A percentile compares a stretch with the other conserved stretches of the same genome.
Evolutionary conservation across 2,329 filamentous ascomycete genomes (phyloP).

Genomic region (Pseudocercospora crystallina): DNA sequence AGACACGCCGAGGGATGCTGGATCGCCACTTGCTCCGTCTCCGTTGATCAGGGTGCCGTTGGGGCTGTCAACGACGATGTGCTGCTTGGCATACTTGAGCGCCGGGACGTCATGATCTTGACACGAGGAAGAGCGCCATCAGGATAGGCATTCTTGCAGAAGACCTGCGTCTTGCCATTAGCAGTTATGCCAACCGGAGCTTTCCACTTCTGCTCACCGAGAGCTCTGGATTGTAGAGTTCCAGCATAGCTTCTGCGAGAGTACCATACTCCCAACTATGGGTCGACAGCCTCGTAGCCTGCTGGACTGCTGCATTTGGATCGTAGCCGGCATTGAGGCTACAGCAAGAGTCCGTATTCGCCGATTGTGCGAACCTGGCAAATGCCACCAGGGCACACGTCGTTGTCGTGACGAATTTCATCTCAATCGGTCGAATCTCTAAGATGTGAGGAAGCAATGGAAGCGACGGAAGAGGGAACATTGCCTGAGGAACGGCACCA

Average conservation of each 20-base stretch:
- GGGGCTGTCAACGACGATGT: constrained; percentile 38
- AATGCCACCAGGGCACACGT: too few species aligned
- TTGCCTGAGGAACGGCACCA: too few species aligned
- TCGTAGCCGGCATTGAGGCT: constrained; percentile 14
- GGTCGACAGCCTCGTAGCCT: constrained; percentile 16
- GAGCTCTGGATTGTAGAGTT: constrained; percentile 39
- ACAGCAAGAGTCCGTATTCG: constrained; percentile 12
- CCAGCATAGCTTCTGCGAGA: constrained; percentile 42
- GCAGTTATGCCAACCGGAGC: too few species aligned
- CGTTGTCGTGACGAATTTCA: too few species aligned
- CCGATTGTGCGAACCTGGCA: neutral
- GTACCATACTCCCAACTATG: constrained; percentile 45
- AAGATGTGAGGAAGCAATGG: too few species aligned
- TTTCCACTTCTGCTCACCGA: constrained; percentile 34
- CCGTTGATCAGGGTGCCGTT: constrained; percentile 37
- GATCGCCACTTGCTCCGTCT: constrained; percentile 43
- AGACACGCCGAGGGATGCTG: constrained; percentile 47
- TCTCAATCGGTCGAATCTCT: too few species aligned
- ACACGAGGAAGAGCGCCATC: constrained; percentile 5
- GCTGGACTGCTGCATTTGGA: constrained; percentile 8
- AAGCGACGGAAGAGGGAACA: too few species aligned
- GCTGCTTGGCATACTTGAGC: constrained; percentile 29
- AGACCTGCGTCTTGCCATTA: neutral
- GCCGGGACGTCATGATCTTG: constrained; percentile 15
- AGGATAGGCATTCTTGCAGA: constrained; percentile 16